A percentile compares a stretch with the other conserved stretches of the same genome.
Conservation (phyloP, 805 yeast species). For the Zygosaccharomyces gambellarensis region DNA sequence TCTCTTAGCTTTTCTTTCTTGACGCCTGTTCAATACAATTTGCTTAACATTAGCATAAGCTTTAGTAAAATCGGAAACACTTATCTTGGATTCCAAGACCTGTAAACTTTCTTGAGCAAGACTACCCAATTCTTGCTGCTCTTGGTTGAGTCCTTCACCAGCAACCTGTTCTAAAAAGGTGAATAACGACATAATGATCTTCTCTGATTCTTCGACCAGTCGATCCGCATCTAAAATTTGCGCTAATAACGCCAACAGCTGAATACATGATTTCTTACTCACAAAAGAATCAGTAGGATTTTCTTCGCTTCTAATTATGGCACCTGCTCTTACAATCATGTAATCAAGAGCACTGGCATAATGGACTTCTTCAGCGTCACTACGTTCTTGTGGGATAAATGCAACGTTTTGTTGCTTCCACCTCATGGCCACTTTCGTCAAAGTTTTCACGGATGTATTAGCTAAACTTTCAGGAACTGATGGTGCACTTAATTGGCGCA, state of each 20-base stretch:
- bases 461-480: slow-evolving; percentile 59
- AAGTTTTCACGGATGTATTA: slow-evolving; percentile 57
- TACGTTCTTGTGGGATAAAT: slow-evolving; percentile 34
- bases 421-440: slow-evolving; percentile 52
- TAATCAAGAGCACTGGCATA: slow-evolving; percentile 28
- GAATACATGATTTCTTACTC: slow-evolving; percentile 66
- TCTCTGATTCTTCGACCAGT: slow-evolving; percentile 42
- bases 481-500: slow-evolving; percentile 83
- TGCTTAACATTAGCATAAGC: slow-evolving; percentile 62
- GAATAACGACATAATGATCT: slow-evolving; percentile 51
- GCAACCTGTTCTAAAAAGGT: slow-evolving; percentile 42
- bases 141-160: slow-evolving; percentile 30
- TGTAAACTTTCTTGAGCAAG: slow-evolving; percentile 63
- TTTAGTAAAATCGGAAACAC: slow-evolving; percentile 62
- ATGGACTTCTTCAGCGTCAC: slow-evolving; percentile 19
- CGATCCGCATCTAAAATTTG: slow-evolving; percentile 45
- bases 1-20: slow-evolving; percentile 69
- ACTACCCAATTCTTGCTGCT: slow-evolving; percentile 47
- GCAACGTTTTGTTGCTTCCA: slow-evolving; percentile 52
- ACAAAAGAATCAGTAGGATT: slow-evolving; percentile 47
- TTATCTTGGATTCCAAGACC: slow-evolving; percentile 62
- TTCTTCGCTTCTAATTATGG: slow-evolving; percentile 62
- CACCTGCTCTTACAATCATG: slow-evolving; percentile 55
- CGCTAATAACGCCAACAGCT: slow-evolving; percentile 59
- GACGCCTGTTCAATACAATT: slow-evolving; percentile 55